Evolutionary conservation across 352 stramenopile genomes (phyloP).

Genomic region (Pythium angustatum): DNA sequence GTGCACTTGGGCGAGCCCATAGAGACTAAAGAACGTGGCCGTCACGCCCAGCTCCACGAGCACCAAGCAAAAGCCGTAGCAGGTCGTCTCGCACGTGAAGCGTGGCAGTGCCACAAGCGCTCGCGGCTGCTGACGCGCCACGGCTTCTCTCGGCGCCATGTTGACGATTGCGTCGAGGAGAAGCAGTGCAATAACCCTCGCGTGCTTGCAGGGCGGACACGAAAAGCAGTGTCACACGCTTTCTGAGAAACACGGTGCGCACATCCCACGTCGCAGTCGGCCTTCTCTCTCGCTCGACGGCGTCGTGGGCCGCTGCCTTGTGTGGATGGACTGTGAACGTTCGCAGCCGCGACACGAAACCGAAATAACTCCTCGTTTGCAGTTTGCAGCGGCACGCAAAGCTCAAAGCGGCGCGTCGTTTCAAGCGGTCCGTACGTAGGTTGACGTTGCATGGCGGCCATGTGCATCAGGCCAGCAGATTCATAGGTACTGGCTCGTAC

Average conservation of each 20-base stretch:
- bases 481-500: no score
- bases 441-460: not conserved
- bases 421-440: not conserved
- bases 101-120: constrained; percentile 35
- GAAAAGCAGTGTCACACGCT: not conserved
- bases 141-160: constrained; percentile 4
- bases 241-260: not conserved
- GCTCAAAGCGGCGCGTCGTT: not conserved
- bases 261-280: constrained; percentile 9
- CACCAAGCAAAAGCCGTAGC: constrained; percentile 37
- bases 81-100: constrained; percentile 55
- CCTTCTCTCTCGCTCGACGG: no score
- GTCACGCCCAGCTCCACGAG: constrained; percentile 44
- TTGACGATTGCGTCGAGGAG: not conserved
- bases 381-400: no score
- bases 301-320: no score
- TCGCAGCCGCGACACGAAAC: not conserved
- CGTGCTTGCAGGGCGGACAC: constrained; percentile 2
- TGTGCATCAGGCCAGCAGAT: not conserved
- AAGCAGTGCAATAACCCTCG: no score
- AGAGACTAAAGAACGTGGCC: constrained; percentile 42
- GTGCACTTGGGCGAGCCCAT: constrained; percentile 40
- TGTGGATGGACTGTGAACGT: not conserved
- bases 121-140: not conserved
- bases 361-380: constrained; percentile 11